Conservation (phyloP, 2,329 filamentous ascomycete genomes). For the Diaporthe humulicola region DNA sequence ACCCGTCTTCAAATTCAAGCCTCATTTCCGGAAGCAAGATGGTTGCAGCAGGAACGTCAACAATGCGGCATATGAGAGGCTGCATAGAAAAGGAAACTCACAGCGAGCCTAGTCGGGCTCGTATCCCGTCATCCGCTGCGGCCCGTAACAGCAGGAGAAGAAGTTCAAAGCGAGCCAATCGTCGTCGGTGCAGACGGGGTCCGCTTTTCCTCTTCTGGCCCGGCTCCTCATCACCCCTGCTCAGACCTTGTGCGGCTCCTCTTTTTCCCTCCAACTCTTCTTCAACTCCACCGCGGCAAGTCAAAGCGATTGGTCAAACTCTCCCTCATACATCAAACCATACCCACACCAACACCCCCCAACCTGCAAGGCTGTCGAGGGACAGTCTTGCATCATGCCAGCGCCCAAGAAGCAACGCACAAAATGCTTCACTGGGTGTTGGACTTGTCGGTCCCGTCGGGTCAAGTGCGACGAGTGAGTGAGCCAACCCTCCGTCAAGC, state of each 20-base stretch:
- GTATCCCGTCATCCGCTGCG: not conserved
- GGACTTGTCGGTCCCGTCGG: constrained; percentile 41
- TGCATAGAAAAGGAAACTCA: not conserved
- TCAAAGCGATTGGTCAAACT: constrained; percentile 20
- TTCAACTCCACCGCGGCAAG: not conserved
- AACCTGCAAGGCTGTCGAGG: not conserved
- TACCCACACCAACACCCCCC: not conserved
- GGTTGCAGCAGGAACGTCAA: not conserved
- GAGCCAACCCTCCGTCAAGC: not conserved
- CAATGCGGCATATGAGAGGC: not conserved
- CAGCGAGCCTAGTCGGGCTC: not conserved
- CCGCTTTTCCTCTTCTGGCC: constrained; percentile 3
- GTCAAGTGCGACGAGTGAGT: constrained; percentile 42
- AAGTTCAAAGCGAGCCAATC: constrained; percentile 21
- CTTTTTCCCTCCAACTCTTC: not conserved
- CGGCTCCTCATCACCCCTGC: not conserved
- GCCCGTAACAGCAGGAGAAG: not conserved
- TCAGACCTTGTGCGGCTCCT: not conserved
- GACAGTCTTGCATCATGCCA: not conserved
- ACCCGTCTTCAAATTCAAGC: not conserved
- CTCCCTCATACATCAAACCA: not conserved
- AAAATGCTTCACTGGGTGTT: constrained; percentile 42
- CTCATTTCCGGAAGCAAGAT: constrained; percentile 25
- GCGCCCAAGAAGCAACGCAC: constrained; percentile 65
- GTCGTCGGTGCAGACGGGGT: not conserved